These are phyloP conservation scores for Drosera spatulata DNA, from an alignment of 179 eudicot species.

Conservation along the genomic window DNA sequence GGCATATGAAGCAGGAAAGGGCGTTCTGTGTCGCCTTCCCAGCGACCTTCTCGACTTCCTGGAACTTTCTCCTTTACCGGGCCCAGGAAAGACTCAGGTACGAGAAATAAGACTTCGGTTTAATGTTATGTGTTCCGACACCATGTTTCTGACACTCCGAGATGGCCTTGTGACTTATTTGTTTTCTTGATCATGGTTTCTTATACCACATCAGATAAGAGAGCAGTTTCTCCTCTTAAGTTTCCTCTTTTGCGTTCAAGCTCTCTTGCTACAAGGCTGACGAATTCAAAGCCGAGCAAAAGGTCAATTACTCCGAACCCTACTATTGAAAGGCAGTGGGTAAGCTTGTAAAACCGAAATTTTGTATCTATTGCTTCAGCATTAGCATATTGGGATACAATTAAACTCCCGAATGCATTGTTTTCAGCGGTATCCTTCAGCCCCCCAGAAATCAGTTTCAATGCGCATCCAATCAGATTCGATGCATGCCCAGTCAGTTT, in stretches of 20 bases:
- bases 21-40: slow-evolving; percentile 62
- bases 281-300: slow-evolving; percentile 45
- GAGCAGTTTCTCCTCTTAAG: slow-evolving; percentile 71
- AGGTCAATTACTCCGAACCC: slow-evolving; percentile 58
- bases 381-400: not conserved
- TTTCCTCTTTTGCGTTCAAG: slow-evolving; percentile 71
- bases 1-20: slow-evolving; percentile 45
- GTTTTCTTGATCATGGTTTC: too few relatives aligned
- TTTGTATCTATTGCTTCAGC: not conserved
- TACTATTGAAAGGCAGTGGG: slow-evolving; percentile 40
- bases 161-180: too few relatives aligned
- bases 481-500: too few relatives aligned
- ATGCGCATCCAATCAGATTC: too few relatives aligned
- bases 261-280: slow-evolving; percentile 53
- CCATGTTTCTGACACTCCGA: too few relatives aligned
- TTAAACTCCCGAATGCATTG: not conserved
- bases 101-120: not conserved
- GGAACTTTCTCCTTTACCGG: slow-evolving; percentile 40
- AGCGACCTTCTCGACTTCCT: slow-evolving; percentile 35
- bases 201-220: slow-evolving; percentile 28
- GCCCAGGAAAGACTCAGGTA: slow-evolving; percentile 52
- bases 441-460: slow-evolving; percentile 59
- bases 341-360: slow-evolving; percentile 10
- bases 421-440: slow-evolving; percentile 37
- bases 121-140: too few relatives aligned